Evolutionary conservation across 2,329 filamentous ascomycete genomes (phyloP).

Genomic region (Trichophyton verrucosum): DNA sequence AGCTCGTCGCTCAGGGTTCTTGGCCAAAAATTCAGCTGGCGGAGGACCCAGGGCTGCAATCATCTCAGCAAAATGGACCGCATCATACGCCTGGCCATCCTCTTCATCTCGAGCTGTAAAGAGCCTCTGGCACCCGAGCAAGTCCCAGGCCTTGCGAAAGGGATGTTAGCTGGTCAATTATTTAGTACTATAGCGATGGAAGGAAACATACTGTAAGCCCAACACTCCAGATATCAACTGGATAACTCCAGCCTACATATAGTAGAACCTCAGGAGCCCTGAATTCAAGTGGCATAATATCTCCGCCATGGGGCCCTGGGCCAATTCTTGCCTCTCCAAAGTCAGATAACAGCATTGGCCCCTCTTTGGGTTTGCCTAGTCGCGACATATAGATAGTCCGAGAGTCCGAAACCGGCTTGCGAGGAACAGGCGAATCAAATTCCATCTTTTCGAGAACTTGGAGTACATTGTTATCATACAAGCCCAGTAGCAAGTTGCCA

Average conservation of each 20-base stretch:
- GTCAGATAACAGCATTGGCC: constrained; percentile 16
- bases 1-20: constrained; percentile 16
- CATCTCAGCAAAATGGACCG: constrained; percentile 35
- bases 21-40: constrained; percentile 21
- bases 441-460: constrained; percentile 21
- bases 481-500: constrained; percentile 23
- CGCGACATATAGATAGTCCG: constrained; percentile 22
- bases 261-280: constrained; percentile 22
- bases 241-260: constrained; percentile 17
- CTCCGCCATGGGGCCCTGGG: constrained; percentile 23
- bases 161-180: no score
- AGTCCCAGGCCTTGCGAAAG: constrained; percentile 29
- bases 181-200: not conserved
- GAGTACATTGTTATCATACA: constrained; percentile 20
- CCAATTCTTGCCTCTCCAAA: constrained; percentile 26
- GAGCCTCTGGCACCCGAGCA: constrained; percentile 32
- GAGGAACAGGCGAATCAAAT: constrained; percentile 19
- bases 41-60: constrained; percentile 33
- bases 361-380: constrained; percentile 3
- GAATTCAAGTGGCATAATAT: constrained; percentile 31
- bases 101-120: constrained; percentile 29
- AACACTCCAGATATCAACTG: constrained; percentile 23
- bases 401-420: constrained; percentile 26
- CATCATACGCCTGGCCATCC: constrained; percentile 26
- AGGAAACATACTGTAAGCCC: constrained; percentile 15